Conservation (phyloP, 441 rosid genomes). For the Erysimum cheiri region DNA sequence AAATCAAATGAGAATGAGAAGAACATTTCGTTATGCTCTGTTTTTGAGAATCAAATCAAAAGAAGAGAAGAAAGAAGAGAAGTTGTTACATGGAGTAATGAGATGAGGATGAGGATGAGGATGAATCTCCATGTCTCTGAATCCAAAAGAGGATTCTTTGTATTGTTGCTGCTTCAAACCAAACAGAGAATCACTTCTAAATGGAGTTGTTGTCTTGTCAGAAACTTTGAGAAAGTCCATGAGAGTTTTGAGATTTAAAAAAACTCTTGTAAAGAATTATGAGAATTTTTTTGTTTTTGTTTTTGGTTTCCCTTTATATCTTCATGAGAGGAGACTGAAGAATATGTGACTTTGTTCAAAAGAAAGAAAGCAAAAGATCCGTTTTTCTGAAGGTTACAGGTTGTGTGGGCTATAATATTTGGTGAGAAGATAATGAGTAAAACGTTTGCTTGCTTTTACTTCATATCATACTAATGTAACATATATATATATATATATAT, state of each 20-base stretch:
- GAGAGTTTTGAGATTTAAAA: constrained; percentile 10
- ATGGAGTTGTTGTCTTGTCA: constrained; percentile 44
- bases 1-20: neutral
- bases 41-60: constrained; percentile 15
- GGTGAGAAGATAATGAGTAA: constrained; percentile 35
- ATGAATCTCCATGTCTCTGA: constrained; percentile 45
- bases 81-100: constrained; percentile 41
- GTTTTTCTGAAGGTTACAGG: constrained; percentile 25
- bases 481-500: neutral
- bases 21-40: constrained; percentile 23
- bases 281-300: neutral
- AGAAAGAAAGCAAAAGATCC: constrained; percentile 35
- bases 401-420: constrained; percentile 31
- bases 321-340: constrained; percentile 17
- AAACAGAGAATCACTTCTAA: constrained; percentile 36
- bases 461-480: constrained; percentile 15
- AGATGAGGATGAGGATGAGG: constrained; percentile 31
- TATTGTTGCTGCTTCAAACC: constrained; percentile 44
- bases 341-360: constrained; percentile 28
- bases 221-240: constrained; percentile 50
- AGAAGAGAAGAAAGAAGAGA: no score
- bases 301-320: neutral
- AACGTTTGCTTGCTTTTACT: constrained; percentile 21
- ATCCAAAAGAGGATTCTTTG: constrained; percentile 31
- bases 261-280: constrained; percentile 25